phyloP scores from a whole-genome alignment of 805 yeast species.

The Myxozyma vanderwaltii region DNA sequence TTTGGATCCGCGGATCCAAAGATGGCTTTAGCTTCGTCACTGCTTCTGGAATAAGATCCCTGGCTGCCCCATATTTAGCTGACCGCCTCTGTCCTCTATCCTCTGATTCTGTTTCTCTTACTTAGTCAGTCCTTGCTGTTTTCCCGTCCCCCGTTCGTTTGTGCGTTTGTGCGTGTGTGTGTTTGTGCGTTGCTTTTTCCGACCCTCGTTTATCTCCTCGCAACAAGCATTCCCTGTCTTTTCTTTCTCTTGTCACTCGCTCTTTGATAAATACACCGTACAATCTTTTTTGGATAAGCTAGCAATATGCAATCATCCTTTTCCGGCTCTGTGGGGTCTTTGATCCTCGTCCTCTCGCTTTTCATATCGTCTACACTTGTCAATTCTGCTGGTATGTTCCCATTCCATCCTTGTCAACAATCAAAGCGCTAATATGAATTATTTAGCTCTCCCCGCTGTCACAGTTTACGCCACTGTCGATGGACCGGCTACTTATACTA shows the following conservation, averaged over 20 bases:
- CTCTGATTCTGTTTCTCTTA: not conserved
- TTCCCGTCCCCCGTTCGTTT: too few relatives aligned
- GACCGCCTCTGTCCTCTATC: not conserved
- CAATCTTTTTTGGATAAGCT: not conserved
- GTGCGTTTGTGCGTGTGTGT: too few relatives aligned
- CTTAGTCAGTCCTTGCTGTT: too few relatives aligned
- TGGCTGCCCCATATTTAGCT: slow-evolving; percentile 2
- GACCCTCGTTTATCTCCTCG: too few relatives aligned
- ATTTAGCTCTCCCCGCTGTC: slow-evolving; percentile 24
- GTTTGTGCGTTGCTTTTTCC: too few relatives aligned
- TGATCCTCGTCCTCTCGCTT: not conserved
- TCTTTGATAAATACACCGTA: too few relatives aligned
- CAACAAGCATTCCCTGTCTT: too few relatives aligned
- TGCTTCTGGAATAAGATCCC: too few relatives aligned
- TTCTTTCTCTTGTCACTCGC: too few relatives aligned
- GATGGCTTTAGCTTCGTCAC: not conserved
- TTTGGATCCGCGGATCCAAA: too few relatives aligned
- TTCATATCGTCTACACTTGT: not conserved
- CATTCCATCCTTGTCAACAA: too few relatives aligned
- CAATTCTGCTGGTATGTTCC: slow-evolving; percentile 6
- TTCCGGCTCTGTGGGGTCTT: not conserved
- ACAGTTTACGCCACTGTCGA: slow-evolving; percentile 22
- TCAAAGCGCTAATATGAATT: not conserved
- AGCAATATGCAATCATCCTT: not conserved
- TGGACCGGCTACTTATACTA: slow-evolving; percentile 23